phyloP scores from a whole-genome alignment of 1,139 yeast genomes.

The Scheffersomyces quercinus region DNA sequence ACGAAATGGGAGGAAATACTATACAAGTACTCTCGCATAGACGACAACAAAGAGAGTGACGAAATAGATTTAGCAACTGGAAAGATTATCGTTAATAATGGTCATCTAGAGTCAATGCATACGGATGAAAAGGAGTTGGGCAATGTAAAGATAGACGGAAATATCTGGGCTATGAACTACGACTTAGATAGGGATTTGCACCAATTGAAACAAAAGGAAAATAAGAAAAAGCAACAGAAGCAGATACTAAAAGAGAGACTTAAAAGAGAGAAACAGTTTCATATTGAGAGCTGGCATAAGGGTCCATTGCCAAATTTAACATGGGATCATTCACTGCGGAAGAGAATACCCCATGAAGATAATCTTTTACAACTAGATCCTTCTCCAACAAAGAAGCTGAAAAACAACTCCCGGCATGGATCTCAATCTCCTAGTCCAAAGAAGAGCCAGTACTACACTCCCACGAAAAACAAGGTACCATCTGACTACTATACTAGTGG shows the following conservation, averaged over 20 bases:
- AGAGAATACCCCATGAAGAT: constrained; percentile 13
- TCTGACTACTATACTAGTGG: neutral
- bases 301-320: too few relatives aligned
- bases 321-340: neutral
- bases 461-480: constrained; percentile 16
- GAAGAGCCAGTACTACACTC: constrained; percentile 8
- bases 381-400: constrained; percentile 27
- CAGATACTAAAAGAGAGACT: constrained; percentile 20
- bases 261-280: constrained; percentile 18
- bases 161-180: constrained; percentile 14
- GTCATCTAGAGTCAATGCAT: constrained; percentile 54
- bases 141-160: constrained; percentile 6
- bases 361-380: constrained; percentile 31
- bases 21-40: constrained; percentile 51
- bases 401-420: neutral
- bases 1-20: constrained; percentile 58
- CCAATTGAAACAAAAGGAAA: constrained; percentile 18
- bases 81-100: constrained; percentile 57
- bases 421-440: neutral
- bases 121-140: constrained; percentile 7
- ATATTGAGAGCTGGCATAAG: constrained; percentile 3
- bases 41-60: constrained; percentile 59
- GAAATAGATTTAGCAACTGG: constrained; percentile 66
- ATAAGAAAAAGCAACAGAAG: constrained; percentile 18
- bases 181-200: constrained; percentile 6